A percentile compares a stretch with the other conserved stretches of the same genome.
Evolutionary conservation across 2,329 filamentous ascomycete genomes (phyloP).

Genomic region (Ophiostoma triangulosporum): DNA sequence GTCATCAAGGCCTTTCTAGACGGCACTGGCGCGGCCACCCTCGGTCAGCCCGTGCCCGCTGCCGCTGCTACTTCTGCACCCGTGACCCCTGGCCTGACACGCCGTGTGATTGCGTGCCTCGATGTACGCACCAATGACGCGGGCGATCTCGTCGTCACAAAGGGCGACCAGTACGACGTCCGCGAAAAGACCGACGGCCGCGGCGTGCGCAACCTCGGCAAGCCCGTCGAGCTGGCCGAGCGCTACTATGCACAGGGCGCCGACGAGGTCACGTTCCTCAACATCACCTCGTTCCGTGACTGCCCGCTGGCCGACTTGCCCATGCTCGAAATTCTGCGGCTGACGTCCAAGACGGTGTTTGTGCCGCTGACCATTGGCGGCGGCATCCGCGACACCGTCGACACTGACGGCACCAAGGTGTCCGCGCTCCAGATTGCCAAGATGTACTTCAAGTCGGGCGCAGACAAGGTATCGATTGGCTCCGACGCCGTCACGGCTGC

Average conservation of each 20-base stretch:
- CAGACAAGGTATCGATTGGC: slow-evolving; percentile 95
- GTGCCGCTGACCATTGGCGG: slow-evolving; percentile 92
- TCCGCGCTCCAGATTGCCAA: slow-evolving; percentile 85
- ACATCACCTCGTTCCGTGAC: slow-evolving; percentile 96
- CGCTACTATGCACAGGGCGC: slow-evolving; percentile 94
- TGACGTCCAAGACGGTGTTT: slow-evolving; percentile 82
- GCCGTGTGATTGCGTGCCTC: slow-evolving; percentile 86
- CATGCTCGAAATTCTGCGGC: slow-evolving; percentile 87
- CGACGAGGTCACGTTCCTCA: slow-evolving; percentile 93
- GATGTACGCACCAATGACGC: slow-evolving; percentile 91
- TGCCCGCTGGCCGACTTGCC: slow-evolving; percentile 83
- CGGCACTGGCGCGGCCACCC: slow-evolving; percentile 44
- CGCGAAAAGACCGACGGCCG: slow-evolving; percentile 63
- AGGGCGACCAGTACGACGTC: slow-evolving; percentile 97
- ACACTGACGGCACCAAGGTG: slow-evolving; percentile 75
- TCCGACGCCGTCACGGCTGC: slow-evolving; percentile 88
- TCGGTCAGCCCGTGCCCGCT: slow-evolving; percentile 20
- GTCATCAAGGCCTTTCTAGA: slow-evolving; percentile 76
- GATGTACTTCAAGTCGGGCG: slow-evolving; percentile 94
- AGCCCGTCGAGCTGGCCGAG: slow-evolving; percentile 88
- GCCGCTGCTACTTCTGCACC: background rate
- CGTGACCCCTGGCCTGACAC: slow-evolving; percentile 55
- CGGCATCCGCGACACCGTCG: slow-evolving; percentile 84
- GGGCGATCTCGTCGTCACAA: slow-evolving; percentile 92
- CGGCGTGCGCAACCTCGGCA: slow-evolving; percentile 81